phyloP scores from a whole-genome alignment of 1,284 basidiomycete genomes.

The Phellopilus nigrolimitatus region DNA sequence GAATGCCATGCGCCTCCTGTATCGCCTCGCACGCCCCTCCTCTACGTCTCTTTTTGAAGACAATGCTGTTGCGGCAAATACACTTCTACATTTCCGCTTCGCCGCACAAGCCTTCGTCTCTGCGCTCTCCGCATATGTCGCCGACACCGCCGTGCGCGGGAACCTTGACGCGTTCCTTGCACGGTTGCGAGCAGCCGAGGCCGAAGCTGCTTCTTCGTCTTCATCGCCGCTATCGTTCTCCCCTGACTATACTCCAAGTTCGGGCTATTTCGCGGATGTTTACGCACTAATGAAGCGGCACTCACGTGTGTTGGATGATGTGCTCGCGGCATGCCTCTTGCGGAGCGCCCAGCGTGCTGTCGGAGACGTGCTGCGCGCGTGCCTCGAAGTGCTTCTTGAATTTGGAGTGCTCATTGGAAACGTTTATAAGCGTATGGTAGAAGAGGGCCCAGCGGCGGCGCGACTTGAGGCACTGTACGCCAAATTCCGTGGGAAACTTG shows the following conservation, averaged over 20 bases:
- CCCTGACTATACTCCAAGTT: conserved; percentile 22
- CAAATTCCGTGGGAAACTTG: conserved; percentile 53
- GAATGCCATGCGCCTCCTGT: conserved; percentile 61
- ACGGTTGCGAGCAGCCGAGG: conserved; percentile 26
- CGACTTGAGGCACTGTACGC: conserved; percentile 48
- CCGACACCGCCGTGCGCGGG: conserved; percentile 70
- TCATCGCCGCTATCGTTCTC: conserved; percentile 32
- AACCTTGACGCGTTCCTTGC: conserved; percentile 68
- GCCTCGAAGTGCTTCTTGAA: conserved; percentile 66
- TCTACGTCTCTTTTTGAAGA: conserved; percentile 55
- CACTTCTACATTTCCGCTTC: conserved; percentile 67
- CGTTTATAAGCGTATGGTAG: conserved; percentile 43
- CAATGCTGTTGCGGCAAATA: conserved; percentile 44
- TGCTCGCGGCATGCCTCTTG: conserved; percentile 75
- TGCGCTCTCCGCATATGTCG: conserved; percentile 62
- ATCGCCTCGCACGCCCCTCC: conserved; percentile 49
- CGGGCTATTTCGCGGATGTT: conserved; percentile 56
- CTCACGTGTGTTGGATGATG: conserved; percentile 66
- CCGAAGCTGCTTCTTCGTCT: conserved; percentile 8
- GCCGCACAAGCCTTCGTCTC: conserved; percentile 65
- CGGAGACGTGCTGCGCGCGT: conserved; percentile 60
- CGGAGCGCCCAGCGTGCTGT: conserved; percentile 64
- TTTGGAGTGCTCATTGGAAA: conserved; percentile 67
- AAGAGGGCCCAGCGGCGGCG: conserved; percentile 57
- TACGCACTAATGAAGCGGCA: conserved; percentile 71